Evolutionary conservation across 306 rosid species (phyloP), one percentile per base, ranked within the genome.

Genomic region (Albizia julibrissin): DNA sequence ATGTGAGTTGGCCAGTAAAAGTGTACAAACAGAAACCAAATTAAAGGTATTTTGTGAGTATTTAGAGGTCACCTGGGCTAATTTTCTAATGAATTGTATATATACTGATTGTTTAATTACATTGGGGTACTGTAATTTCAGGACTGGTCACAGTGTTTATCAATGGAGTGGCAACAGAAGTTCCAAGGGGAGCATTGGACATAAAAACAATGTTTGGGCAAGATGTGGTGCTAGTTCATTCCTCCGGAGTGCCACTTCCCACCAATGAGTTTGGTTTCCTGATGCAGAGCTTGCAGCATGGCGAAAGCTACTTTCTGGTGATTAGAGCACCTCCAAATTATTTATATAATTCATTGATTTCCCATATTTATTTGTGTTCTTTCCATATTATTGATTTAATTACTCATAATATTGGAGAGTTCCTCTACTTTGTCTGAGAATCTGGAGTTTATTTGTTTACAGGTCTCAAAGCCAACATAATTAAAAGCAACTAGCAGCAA

Each of bases 111-210:
- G 0, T 42, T 19, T 18, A 34, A 34, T 33, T 50, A 1, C 43
- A 4, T 62, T 22, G 39, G 69, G 69, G 39, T 19, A 14, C 69
- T 15, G 65, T 56, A 76, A 21, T 66, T 68, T 61, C 90, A 87
- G 97, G 93, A 79, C 69, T 87, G 65, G 86, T 89, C 78, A 91
- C 92, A 16, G 98, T 95, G 75, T 91, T 92, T 69, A 90, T 95
- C 69, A 96, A 96, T 88, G 99, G 97, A 27, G 80, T 92, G 69
- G 86, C 92, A 65, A 92, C 97, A 73, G 94, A 96, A 85, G 79
- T 93, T 69, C 91, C 93, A 75, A 90, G 88, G 43, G 99, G 97
- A 9, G 82, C 90, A 75, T 71, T 96, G 43, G 94, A 96, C 80
- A 70, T 89, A 61, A 96, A 87, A 77, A 72, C 97, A 46, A 68